phyloP scores from a whole-genome alignment of 257 asterid species.

The Nicotiana tabacum region DNA sequence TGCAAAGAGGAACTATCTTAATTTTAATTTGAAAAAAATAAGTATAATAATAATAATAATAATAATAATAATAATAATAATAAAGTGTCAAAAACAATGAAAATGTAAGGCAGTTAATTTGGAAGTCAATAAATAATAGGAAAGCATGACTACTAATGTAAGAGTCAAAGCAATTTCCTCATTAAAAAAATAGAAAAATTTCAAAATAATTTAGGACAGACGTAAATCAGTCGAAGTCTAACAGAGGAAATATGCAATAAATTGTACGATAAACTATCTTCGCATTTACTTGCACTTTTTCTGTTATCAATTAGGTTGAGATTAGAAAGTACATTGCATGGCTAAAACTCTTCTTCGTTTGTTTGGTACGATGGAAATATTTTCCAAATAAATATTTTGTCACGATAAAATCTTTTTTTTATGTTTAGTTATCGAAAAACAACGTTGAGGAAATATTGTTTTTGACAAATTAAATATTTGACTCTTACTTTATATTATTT shows the following conservation, averaged over 20 bases:
- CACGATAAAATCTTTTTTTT: neutral
- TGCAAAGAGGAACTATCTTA: neutral
- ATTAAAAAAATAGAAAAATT: neutral
- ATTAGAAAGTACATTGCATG: too few relatives aligned
- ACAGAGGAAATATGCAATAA: neutral
- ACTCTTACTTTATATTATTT: neutral
- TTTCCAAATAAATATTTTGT: too few relatives aligned
- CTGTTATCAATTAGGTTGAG: too few relatives aligned
- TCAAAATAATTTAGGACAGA: too few relatives aligned
- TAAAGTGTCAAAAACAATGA: too few relatives aligned
- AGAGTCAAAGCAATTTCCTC: neutral
- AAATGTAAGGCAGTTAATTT: neutral
- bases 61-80: too few relatives aligned
- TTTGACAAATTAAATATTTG: too few relatives aligned
- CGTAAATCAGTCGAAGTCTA: neutral
- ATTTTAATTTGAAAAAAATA: too few relatives aligned
- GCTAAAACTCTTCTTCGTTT: too few relatives aligned
- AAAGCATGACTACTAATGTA: neutral
- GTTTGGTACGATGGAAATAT: neutral
- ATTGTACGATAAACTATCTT: too few relatives aligned
- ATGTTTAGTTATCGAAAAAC: neutral
- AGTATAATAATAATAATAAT: too few relatives aligned
- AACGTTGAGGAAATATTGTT: neutral
- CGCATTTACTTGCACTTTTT: too few relatives aligned
- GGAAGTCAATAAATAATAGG: neutral